Conservation (phyloP, 768 basidiomycete species). For the Clavaria fumosa region DNA sequence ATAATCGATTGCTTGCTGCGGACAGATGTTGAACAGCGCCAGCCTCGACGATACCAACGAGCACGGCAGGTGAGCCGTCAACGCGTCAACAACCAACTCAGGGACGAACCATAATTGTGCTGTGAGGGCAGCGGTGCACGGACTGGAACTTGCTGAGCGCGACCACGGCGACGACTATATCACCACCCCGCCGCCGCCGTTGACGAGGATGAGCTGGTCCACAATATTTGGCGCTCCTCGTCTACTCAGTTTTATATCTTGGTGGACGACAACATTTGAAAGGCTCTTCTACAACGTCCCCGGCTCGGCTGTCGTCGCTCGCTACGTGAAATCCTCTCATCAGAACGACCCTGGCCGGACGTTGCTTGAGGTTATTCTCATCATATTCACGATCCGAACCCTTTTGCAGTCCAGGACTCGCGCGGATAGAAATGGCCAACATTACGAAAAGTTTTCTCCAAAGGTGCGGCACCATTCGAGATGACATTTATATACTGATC, state of each 20-base stretch:
- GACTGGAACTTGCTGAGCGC: no score
- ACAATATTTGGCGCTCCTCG: slow-evolving; percentile 23
- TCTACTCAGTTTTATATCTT: slow-evolving; percentile 50
- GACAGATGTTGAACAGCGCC: no score
- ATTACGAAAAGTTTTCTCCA: slow-evolving; percentile 83
- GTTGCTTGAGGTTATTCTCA: slow-evolving; percentile 73
- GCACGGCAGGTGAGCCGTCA: no score
- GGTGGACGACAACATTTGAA: slow-evolving; percentile 42
- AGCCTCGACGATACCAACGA: no score
- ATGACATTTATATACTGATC: no score
- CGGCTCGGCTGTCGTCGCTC: slow-evolving; percentile 68
- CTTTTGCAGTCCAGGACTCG: slow-evolving; percentile 82
- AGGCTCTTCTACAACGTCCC: slow-evolving; percentile 60
- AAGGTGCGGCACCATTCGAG: no score
- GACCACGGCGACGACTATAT: background rate
- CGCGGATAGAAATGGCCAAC: slow-evolving; percentile 67
- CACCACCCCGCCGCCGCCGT: background rate
- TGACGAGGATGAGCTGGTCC: slow-evolving; percentile 8
- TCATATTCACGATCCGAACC: slow-evolving; percentile 80
- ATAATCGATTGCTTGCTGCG: no score
- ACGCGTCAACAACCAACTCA: no score
- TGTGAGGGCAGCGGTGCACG: no score
- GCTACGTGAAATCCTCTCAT: slow-evolving; percentile 90
- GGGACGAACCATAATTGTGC: no score
- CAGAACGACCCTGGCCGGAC: slow-evolving; percentile 92